Evolutionary conservation across 345 rosid genomes (phyloP).

Genomic region (Cardamine occulta): DNA sequence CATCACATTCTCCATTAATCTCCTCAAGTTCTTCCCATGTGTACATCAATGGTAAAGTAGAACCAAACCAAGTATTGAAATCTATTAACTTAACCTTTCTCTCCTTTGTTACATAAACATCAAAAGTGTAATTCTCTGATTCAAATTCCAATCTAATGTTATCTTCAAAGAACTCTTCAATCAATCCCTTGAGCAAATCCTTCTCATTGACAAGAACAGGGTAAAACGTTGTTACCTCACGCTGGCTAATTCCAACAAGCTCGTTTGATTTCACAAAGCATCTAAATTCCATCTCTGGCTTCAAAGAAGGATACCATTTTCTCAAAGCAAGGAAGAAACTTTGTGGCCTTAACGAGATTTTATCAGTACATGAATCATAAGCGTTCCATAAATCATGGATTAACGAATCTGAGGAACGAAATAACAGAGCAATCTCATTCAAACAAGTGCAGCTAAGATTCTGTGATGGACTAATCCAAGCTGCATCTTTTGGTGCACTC

Average conservation of each 20-base stretch:
- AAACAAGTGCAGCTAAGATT: constrained; percentile 69
- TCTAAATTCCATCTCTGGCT: constrained; percentile 81
- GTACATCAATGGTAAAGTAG: constrained; percentile 71
- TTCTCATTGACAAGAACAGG: constrained; percentile 59
- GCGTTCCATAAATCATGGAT: constrained; percentile 79
- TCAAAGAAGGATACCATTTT: constrained; percentile 70
- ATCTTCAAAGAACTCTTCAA: constrained; percentile 53
- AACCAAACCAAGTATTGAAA: constrained; percentile 88
- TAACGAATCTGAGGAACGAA: constrained; percentile 74
- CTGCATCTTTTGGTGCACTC: constrained; percentile 92
- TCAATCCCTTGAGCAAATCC: constrained; percentile 42
- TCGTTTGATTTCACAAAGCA: constrained; percentile 59
- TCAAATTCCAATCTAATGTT: constrained; percentile 56
- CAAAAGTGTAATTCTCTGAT: constrained; percentile 65
- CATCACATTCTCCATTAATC: constrained; percentile 32
- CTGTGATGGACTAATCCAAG: constrained; percentile 82
- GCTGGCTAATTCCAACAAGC: constrained; percentile 75
- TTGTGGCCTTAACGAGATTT: constrained; percentile 54
- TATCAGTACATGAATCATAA: constrained; percentile 69
- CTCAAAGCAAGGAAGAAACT: constrained; percentile 79
- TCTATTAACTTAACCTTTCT: constrained; percentile 65
- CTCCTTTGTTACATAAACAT: constrained; percentile 63
- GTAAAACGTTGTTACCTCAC: constrained; percentile 78
- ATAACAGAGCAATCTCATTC: constrained; percentile 67
- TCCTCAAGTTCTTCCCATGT: constrained; percentile 79